Evolutionary conservation across 2,329 filamentous ascomycete species (phyloP).

Genomic region (Ophiostoma fasciatum): DNA sequence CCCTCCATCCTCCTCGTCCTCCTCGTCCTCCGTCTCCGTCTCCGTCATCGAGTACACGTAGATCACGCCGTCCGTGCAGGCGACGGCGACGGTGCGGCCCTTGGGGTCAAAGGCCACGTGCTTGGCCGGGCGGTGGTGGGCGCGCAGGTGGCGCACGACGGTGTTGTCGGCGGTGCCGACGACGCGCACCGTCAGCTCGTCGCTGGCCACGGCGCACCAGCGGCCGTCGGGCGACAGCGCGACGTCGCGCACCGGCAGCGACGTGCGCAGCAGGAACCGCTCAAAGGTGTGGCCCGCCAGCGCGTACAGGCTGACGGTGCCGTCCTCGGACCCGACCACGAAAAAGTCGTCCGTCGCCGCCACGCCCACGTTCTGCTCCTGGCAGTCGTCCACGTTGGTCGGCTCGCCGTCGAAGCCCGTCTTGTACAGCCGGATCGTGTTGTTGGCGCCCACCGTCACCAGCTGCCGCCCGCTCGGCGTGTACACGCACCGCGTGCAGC

Average conservation of each 20-base stretch:
- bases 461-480: slow-evolving; percentile 77
- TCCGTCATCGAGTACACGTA: slow-evolving; percentile 78
- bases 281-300: slow-evolving; percentile 61
- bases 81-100: slow-evolving; percentile 61
- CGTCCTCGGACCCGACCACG: slow-evolving; percentile 82
- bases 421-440: slow-evolving; percentile 82
- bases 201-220: slow-evolving; percentile 93
- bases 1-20: background rate
- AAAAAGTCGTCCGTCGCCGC: slow-evolving; percentile 68
- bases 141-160: slow-evolving; percentile 61
- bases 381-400: slow-evolving; percentile 77
- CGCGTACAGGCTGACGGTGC: slow-evolving; percentile 90
- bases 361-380: slow-evolving; percentile 71
- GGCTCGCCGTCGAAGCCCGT: slow-evolving; percentile 89
- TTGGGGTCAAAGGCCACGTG: slow-evolving; percentile 78
- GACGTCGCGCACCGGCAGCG: slow-evolving; percentile 77
- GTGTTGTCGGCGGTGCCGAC: slow-evolving; percentile 70
- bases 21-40: slow-evolving; percentile 34
- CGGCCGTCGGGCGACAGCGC: slow-evolving; percentile 65
- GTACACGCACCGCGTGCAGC: slow-evolving; percentile 76
- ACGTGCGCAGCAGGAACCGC: slow-evolving; percentile 65
- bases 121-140: slow-evolving; percentile 78
- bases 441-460: slow-evolving; percentile 85
- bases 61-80: slow-evolving; percentile 75
- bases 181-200: slow-evolving; percentile 82